Evolutionary conservation across 495 filamentous ascomycete species (phyloP), one percentile per base, ranked within the genome.

Genomic region (Lentithecium fluviatile): DNA sequence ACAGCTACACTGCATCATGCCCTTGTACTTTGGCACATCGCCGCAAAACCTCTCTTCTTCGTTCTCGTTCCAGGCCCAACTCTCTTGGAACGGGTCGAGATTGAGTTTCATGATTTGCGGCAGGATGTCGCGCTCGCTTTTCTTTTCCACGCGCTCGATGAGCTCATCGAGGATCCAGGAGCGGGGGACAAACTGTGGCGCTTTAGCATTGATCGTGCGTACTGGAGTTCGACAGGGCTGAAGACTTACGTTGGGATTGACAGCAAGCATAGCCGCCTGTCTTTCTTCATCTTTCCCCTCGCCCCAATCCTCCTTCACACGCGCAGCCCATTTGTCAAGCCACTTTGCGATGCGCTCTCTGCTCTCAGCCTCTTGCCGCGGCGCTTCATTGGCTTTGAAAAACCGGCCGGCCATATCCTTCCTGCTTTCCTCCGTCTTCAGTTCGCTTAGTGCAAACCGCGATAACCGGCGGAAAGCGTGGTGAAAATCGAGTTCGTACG

Each of bases 111-210:
- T 87, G 21, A 91, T 78, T 45, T 85, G 76, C 6, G 76, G 76
- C 49, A 98, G 72, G 17, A 98, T 83, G 1, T 88, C 85, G 50
- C 89, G 79, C 64, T 97, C 91, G 17, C 88, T 86, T 24, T 85
- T 82, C 68, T 88, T 86, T 73, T 97, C 92, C 2, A 97, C 92
- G 13, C 88, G 79, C 36, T 85, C 80, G 62, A 98, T 97, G 6
- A 97, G 65, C 74, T 97, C 94, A 73, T 97, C 93, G 7, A 98
- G 77, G 51, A 98, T 83, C 94, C 95, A 98, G 20, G 84, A 83
- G 32, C 90, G 79, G 0, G 95, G 90, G 0, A 95, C 74, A 65
- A 97, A 97, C 71, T 83, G 40, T 26, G 15, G 20, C 29, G 17
- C 48, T 34, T 45, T 15, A 64, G 15, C 34, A 12, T n/a, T n/a